Evolutionary conservation across 192 early-diverging fungal genomes (phyloP).

Genomic region (Coemansia sp.): DNA sequence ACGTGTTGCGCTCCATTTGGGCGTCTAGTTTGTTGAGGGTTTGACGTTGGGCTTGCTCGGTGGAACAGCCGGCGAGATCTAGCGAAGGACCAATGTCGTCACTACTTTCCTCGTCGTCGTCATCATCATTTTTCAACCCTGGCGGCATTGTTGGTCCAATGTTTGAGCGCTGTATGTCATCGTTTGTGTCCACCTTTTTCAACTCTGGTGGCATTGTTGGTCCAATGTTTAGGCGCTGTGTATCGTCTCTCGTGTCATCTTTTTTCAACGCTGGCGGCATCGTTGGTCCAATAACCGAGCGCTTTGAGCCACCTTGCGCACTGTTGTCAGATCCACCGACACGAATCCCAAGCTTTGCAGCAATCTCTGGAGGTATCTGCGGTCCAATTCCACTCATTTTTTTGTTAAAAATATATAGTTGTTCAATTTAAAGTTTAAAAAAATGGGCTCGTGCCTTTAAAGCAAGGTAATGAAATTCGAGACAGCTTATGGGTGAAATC

Average conservation of each 20-base stretch:
- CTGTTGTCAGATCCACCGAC: constrained; percentile 1
- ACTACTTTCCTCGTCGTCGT: constrained; percentile 5
- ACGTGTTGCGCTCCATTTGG: constrained; percentile 7
- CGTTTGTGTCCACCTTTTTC: neutral
- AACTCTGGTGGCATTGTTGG: neutral
- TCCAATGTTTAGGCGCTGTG: neutral
- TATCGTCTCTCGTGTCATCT: neutral
- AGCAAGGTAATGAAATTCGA: neutral
- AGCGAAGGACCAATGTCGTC: constrained; percentile 29
- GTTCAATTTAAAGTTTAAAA: neutral
- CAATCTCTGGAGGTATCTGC: constrained; percentile 47
- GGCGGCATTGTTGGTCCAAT: constrained; percentile 46
- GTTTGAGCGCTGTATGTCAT: neutral
- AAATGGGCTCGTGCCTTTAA: neutral
- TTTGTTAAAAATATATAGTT: neutral
- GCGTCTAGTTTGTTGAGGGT: constrained; percentile 20
- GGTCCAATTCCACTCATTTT: constrained; percentile 32
- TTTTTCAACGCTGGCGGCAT: neutral
- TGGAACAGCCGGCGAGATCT: constrained; percentile 27
- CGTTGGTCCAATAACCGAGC: neutral
- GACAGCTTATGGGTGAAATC: neutral
- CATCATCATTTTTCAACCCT: neutral
- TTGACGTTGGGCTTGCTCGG: constrained; percentile 17
- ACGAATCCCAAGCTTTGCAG: constrained; percentile 32
- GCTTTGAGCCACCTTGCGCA: neutral